A percentile compares a stretch with the other conserved stretches of the same genome.
Conservation (phyloP, 2,329 filamentous ascomycete genomes). For the Pseudogymnoascus sp. region DNA sequence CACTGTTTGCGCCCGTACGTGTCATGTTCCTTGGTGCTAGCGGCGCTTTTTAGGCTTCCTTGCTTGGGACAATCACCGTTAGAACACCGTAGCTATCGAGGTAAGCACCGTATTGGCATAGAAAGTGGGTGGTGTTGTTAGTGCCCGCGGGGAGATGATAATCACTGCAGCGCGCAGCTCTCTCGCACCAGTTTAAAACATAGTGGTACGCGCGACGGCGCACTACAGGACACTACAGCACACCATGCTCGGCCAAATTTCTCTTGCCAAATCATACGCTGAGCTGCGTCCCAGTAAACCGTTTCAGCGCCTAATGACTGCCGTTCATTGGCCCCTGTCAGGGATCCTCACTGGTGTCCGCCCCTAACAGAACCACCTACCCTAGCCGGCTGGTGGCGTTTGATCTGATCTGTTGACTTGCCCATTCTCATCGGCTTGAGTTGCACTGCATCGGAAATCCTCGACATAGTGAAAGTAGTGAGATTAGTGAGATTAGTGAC, state of each 20-base stretch:
- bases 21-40: background rate
- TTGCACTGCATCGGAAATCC: slow-evolving; percentile 7
- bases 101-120: background rate
- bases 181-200: background rate
- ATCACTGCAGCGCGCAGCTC: background rate
- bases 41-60: background rate
- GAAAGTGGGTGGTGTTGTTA: background rate
- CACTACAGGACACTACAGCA: background rate
- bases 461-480: background rate
- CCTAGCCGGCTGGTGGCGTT: background rate
- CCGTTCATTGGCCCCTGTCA: background rate
- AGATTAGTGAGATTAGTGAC: background rate
- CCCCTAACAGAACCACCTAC: background rate
- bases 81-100: background rate
- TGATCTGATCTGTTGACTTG: slow-evolving; percentile 7
- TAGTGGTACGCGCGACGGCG: background rate
- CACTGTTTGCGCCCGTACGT: background rate
- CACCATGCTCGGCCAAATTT: slow-evolving; percentile 3
- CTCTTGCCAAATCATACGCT: background rate
- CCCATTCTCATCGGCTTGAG: background rate
- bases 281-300: background rate
- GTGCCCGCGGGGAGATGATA: background rate
- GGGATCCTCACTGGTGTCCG: slow-evolving; percentile 2
- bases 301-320: slow-evolving; percentile 1
- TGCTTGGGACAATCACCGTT: background rate